Conservation (phyloP, 305 asterid genomes). For the Fraxinus sp. region DNA sequence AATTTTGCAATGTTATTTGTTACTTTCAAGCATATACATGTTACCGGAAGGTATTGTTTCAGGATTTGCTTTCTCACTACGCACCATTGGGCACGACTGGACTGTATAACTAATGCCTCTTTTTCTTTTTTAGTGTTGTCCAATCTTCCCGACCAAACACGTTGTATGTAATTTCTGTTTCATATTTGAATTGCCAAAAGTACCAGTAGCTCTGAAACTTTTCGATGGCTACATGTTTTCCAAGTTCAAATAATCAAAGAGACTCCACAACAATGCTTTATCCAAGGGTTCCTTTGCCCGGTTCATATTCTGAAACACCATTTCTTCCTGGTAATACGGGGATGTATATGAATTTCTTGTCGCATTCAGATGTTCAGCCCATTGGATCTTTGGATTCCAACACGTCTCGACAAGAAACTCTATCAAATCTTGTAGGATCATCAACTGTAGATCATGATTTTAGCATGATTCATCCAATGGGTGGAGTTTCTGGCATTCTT, state of each 20-base stretch:
- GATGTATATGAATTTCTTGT: constrained; percentile 60
- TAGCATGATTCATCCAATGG: constrained; percentile 39
- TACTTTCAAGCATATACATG: not conserved
- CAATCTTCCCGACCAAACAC: not conserved
- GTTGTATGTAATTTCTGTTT: not conserved
- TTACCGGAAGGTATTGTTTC: not conserved
- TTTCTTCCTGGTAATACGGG: constrained; percentile 44
- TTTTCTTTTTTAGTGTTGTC: not conserved
- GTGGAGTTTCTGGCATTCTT: constrained; percentile 36
- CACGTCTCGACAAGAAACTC: constrained; percentile 44
- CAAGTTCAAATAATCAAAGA: constrained; percentile 54
- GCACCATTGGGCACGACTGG: not conserved
- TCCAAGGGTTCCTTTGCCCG: constrained; percentile 47
- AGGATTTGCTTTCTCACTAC: not conserved
- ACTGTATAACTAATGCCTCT: not conserved
- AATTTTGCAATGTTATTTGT: not conserved
- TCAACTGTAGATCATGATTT: constrained; percentile 37
- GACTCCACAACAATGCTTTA: constrained; percentile 56
- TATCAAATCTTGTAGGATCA: constrained; percentile 52
- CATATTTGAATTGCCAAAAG: not conserved
- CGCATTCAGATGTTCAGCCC: constrained; percentile 46
- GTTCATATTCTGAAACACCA: constrained; percentile 53
- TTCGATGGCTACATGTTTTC: constrained; percentile 57
- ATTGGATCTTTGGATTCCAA: constrained; percentile 41
- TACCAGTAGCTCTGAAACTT: not conserved